Evolutionary conservation across 176 grass and related monocot genomes (phyloP), one percentile per base, ranked within the genome.

Genomic region (Oryza australiensis): DNA sequence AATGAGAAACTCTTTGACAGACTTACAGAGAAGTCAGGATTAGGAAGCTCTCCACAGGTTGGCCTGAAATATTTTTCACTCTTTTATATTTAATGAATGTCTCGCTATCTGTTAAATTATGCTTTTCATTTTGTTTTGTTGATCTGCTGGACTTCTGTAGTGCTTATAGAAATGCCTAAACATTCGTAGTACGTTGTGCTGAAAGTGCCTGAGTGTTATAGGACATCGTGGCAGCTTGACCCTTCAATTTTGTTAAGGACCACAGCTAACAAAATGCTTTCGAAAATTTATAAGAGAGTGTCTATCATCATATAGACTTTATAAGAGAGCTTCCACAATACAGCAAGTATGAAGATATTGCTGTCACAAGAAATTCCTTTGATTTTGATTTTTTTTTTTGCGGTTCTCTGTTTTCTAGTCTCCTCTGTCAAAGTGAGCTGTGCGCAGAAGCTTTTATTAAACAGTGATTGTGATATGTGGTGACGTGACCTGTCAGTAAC

Each of bases 1-100:
- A 98, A 98, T 23, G 96, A 98, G 84, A 98, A 95, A 80, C 88
- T 98, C 45, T 95, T 93, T 80, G 88, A 91, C 24, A 89, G 87
- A 73, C 96, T 98, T 28, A 93, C 88, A 79, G 96, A 95, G 69
- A 98, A 95, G 80, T 88, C 96, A 16, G 76, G 88, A 86, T 64
- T 92, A 73, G 90, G 68, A 80, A 89, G 84, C 68, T 77, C 89
- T 30, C 86, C 87, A 26, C 86, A 91, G 96, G 96, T 98, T 60
- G 12, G 79, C 33, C 53, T 18, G 46, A 49, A 74, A 82, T 83
- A 66, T 63, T 49, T 35, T 77, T 72, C 68, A 72, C 68, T 72
- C 72, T 71, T 73, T 67, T 72, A 29, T 66, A 67, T 27, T 13
- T 66, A 16, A 18, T 73, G 66, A 30, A 8, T 87, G 12, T 75